Base-by-base conservation (phyloP, 768 basidiomycete species). In the Suillus bovinus region DNA sequence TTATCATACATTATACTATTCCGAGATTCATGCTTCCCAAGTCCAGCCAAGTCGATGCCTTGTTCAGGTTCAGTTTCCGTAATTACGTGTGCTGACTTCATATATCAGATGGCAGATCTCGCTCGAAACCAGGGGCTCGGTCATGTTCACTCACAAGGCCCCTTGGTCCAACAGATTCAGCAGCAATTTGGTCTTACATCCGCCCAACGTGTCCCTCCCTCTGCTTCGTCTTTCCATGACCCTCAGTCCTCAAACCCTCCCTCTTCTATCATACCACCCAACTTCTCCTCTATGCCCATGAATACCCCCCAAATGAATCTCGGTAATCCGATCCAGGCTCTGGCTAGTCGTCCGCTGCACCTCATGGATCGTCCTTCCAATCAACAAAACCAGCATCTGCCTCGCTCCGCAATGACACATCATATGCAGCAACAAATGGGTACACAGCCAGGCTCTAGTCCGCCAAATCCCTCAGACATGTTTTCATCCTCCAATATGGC, bases 401-500 rank as follows among this genome's bases (percentile, higher is more conserved):
- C 64, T 13, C 79, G 78, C 38, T 27, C 55, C 59, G 77, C 69
- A 10, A 67, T 79, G 63, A 77, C 78, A 58, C 72, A 82, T 64
- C 78, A 75, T 36, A 65, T 74, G 16, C 78, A 72, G 61, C 78
- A 74, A 53, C 63, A 68, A 14, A 64, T 77, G 24, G 68, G 70
- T 57, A 68, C 65, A 62, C 79, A 78, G 41, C 70, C 73, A 39
- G 70, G 72, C 38, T 72, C 79, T 64, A 80, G 76, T 61, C 82
- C 80, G 63, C 58, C 74, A 0, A 65, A 77, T 24, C 67, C 77
- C 10, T 64, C 73, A 24, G 85, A 85, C 60, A 78, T 83, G 66
- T 85, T 86, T 69, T 67, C 80, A 24, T 72, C 83, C 9, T 74
- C 82, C n/a, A 76, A 75, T 29, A 77, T 83, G 73, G 59, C 72